These are phyloP conservation scores for Nephelium lappaceum DNA, from an alignment of 345 rosid species.

Conservation along the genomic window DNA sequence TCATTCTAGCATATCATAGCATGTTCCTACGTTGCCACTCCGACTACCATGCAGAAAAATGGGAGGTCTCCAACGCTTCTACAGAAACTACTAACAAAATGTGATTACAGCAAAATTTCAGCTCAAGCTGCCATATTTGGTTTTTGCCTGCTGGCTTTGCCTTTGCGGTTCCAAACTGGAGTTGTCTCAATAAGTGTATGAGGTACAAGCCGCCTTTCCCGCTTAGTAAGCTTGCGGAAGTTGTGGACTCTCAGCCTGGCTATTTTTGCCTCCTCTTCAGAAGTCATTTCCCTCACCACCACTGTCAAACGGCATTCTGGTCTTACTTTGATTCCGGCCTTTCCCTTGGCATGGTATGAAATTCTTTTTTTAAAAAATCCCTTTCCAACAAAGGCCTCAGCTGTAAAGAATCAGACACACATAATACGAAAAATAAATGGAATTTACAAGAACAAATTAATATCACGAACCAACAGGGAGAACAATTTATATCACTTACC, in stretches of 20 bases:
- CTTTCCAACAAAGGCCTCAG: constrained; percentile 94
- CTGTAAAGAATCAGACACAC: constrained; percentile 34
- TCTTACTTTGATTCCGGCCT: constrained; percentile 54
- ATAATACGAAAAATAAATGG: constrained; percentile 9
- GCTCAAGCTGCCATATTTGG: constrained; percentile 20
- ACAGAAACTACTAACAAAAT: background rate
- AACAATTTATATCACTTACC: constrained; percentile 48
- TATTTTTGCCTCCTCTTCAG: constrained; percentile 86
- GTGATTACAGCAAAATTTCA: background rate
- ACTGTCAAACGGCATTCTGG: constrained; percentile 81
- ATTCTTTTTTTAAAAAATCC: constrained; percentile 70
- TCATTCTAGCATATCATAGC: background rate
- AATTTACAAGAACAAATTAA: constrained; percentile 8
- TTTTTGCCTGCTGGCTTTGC: constrained; percentile 27
- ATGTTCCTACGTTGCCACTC: constrained; percentile 2
- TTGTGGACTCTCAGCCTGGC: constrained; percentile 78
- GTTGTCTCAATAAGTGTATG: constrained; percentile 82
- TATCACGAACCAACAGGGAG: constrained; percentile 54
- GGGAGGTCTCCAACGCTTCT: background rate
- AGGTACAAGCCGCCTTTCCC: constrained; percentile 72
- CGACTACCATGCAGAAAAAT: background rate
- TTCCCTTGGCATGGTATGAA: constrained; percentile 68
- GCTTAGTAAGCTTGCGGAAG: constrained; percentile 74
- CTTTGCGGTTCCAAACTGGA: constrained; percentile 81
- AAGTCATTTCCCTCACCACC: constrained; percentile 77